phyloP scores from a whole-genome alignment of 2,329 filamentous ascomycete genomes.

The Alternaria sp. region DNA sequence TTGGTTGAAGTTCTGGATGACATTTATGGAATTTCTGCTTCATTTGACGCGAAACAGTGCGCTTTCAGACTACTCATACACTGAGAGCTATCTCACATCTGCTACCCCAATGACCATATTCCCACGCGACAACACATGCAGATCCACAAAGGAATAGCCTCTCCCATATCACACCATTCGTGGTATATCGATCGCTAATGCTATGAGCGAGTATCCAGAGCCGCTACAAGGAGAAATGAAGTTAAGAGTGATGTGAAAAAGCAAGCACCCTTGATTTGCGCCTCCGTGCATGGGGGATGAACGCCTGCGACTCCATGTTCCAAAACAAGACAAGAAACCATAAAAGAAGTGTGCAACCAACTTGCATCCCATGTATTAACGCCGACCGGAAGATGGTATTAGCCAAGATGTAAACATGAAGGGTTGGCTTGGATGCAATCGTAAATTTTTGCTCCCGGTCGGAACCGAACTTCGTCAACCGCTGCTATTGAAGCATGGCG shows the following conservation, averaged over 20 bases:
- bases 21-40: conserved; percentile 23
- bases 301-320: conserved; percentile 34
- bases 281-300: conserved; percentile 35
- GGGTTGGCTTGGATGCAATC: conserved; percentile 33
- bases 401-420: conserved; percentile 51
- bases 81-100: conserved; percentile 14
- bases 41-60: conserved; percentile 28
- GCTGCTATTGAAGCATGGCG: conserved; percentile 15
- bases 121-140: conserved; percentile 21
- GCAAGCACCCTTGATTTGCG: conserved; percentile 30
- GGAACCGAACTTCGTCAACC: conserved; percentile 17
- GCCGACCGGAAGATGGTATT: conserved; percentile 41
- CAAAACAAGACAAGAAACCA: conserved; percentile 25
- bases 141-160: conserved; percentile 39
- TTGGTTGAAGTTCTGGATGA: not conserved
- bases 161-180: conserved; percentile 36
- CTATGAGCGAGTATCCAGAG: conserved; percentile 49
- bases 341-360: conserved; percentile 36
- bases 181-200: conserved; percentile 44
- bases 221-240: conserved; percentile 47
- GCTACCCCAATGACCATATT: conserved; percentile 14
- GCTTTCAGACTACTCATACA: conserved; percentile 37
- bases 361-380: conserved; percentile 47
- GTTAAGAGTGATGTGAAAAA: conserved; percentile 40
- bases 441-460: conserved; percentile 24